Conservation (phyloP, 2,329 filamentous ascomycete species). For the Aureobasidium musti region DNA sequence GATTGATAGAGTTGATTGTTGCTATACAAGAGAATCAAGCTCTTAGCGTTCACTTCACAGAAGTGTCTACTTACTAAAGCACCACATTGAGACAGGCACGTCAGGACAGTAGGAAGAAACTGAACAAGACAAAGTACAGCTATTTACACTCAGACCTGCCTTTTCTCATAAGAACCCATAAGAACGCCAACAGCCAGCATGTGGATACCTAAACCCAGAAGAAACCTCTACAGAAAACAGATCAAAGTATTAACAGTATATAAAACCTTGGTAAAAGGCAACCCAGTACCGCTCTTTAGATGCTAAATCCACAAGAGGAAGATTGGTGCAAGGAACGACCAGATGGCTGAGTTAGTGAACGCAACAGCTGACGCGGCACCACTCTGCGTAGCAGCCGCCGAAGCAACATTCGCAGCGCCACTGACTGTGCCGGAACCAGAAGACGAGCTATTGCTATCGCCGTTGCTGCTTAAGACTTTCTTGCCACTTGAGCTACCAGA, state of each 20-base stretch:
- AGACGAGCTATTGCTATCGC: neutral
- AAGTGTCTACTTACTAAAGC: too few relatives aligned
- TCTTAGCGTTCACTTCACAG: too few relatives aligned
- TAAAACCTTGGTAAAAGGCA: neutral
- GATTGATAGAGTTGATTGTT: too few relatives aligned
- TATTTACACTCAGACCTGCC: neutral
- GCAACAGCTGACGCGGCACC: neutral
- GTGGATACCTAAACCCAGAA: slow-evolving; percentile 1
- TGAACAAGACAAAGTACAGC: neutral
- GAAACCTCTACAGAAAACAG: neutral
- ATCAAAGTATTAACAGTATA: slow-evolving; percentile 1
- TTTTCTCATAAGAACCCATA: neutral
- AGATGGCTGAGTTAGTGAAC: neutral
- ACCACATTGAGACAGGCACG: too few relatives aligned
- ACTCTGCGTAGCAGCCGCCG: slow-evolving; percentile 3
- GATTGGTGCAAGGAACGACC: slow-evolving; percentile 1
- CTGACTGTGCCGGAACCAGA: neutral
- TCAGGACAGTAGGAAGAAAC: too few relatives aligned
- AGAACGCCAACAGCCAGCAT: neutral
- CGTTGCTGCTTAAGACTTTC: neutral
- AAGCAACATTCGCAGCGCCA: neutral
- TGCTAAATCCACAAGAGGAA: slow-evolving; percentile 1
- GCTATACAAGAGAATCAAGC: too few relatives aligned
- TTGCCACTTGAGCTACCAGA: neutral
- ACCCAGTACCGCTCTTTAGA: neutral